Conservation (phyloP, 139 green algal species). For the Chlamydomonas incerta region DNA sequence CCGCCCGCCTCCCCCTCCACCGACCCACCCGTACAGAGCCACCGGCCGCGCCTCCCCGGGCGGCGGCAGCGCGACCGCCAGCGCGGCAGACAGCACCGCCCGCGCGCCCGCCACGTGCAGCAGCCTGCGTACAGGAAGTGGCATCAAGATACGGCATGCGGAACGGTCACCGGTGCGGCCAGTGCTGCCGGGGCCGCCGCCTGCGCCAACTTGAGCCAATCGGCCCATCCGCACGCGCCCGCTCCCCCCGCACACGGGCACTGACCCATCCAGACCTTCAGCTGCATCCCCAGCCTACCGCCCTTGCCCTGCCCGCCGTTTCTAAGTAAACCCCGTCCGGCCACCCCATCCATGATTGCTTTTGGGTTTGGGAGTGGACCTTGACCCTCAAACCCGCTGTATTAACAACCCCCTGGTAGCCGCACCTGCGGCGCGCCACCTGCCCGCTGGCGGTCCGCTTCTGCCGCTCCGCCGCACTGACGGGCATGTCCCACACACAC, state of each 20-base stretch:
- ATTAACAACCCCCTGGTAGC: not conserved
- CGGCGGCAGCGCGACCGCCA: conserved; percentile 7
- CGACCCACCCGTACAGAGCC: conserved; percentile 20
- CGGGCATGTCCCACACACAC: conserved; percentile 67
- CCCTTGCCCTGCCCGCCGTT: not conserved
- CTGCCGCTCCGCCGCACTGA: conserved; percentile 30
- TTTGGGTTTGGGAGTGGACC: too few relatives aligned
- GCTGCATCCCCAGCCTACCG: not conserved
- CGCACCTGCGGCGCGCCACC: not conserved
- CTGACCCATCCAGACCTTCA: not conserved
- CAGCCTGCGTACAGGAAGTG: not conserved
- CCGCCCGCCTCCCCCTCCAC: not conserved
- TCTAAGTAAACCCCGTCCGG: too few relatives aligned
- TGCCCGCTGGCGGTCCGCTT: not conserved
- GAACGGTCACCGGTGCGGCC: too few relatives aligned
- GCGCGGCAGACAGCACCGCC: conserved; percentile 8
- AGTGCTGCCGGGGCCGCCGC: too few relatives aligned
- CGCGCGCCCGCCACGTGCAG: conserved; percentile 9
- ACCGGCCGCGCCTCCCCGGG: not conserved
- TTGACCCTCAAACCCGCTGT: too few relatives aligned
- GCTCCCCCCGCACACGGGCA: too few relatives aligned
- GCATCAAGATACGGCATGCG: not conserved
- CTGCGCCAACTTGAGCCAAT: too few relatives aligned
- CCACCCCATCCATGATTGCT: too few relatives aligned
- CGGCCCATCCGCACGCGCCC: too few relatives aligned